phyloP scores from a whole-genome alignment of 2,329 filamentous ascomycete species.

The Lachnellula occidentalis region DNA sequence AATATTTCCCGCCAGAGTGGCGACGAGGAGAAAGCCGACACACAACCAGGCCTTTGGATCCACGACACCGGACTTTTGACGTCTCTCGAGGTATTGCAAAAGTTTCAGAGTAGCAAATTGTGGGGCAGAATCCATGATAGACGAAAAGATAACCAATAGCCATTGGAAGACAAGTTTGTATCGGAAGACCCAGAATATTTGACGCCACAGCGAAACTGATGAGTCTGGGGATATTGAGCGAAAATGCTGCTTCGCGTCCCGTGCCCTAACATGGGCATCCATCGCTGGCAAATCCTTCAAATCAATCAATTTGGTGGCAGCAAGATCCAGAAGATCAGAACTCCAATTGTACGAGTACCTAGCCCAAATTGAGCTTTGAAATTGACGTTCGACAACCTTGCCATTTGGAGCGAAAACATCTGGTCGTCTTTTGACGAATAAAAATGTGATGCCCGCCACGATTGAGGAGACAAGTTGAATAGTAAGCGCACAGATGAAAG shows the following conservation, averaged over 20 bases:
- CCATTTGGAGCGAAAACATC: constrained; percentile 53
- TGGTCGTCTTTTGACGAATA: constrained; percentile 55
- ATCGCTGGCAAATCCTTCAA: constrained; percentile 49
- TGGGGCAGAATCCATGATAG: constrained; percentile 14
- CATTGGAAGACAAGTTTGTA: constrained; percentile 11
- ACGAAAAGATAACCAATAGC: constrained; percentile 8
- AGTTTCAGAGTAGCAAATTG: constrained; percentile 19
- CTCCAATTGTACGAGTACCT: constrained; percentile 64
- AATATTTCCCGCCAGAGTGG: constrained; percentile 4
- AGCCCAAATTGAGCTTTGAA: constrained; percentile 52
- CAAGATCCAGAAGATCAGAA: constrained; percentile 45
- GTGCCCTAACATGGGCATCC: constrained; percentile 46
- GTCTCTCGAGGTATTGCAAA: constrained; percentile 17
- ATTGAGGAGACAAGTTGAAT: neutral
- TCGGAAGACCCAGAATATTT: constrained; percentile 50
- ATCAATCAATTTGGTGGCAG: constrained; percentile 54
- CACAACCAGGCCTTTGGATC: constrained; percentile 12
- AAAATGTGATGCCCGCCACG: constrained; percentile 7
- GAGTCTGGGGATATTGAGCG: constrained; percentile 37
- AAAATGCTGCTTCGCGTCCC: constrained; percentile 45
- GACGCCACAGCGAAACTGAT: constrained; percentile 50
- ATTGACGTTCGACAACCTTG: constrained; percentile 47
- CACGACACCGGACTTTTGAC: constrained; percentile 11
- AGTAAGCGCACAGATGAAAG: too few species aligned
- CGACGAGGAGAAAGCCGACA: constrained; percentile 1